phyloP scores from a whole-genome alignment of 257 asterid species.

The Nicotiana obtusifolia region DNA sequence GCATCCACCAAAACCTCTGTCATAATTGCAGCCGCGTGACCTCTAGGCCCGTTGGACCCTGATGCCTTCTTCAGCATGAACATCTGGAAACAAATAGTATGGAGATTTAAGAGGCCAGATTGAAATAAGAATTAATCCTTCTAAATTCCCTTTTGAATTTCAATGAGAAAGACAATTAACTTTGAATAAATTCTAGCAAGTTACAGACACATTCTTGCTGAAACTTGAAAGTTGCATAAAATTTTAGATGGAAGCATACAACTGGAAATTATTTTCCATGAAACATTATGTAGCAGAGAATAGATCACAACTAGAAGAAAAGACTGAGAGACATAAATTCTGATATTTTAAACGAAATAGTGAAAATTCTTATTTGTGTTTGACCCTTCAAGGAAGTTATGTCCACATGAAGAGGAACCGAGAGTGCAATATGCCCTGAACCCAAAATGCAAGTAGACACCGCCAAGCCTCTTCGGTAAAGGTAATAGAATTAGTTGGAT shows the following conservation, averaged over 20 bases:
- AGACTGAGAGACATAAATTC: not conserved
- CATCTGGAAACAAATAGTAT: slow-evolving; percentile 26
- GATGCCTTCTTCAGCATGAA: slow-evolving; percentile 77
- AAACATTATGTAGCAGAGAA: no score
- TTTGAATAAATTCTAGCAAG: not conserved
- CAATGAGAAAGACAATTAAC: not conserved
- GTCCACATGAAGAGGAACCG: not conserved
- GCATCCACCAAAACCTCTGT: slow-evolving; percentile 75
- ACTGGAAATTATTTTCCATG: not conserved
- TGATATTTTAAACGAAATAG: not conserved
- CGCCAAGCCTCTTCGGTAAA: not conserved
- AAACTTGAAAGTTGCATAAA: not conserved
- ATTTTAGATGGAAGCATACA: not conserved
- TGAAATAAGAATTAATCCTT: not conserved
- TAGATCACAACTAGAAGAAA: not conserved
- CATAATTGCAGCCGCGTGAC: slow-evolving; percentile 88
- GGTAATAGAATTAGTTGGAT: not conserved
- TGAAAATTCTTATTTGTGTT: not conserved
- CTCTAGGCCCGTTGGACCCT: slow-evolving; percentile 56
- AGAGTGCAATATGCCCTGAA: not conserved
- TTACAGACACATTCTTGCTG: not conserved
- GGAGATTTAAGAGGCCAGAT: not conserved
- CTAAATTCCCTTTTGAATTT: not conserved
- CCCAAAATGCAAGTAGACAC: not conserved
- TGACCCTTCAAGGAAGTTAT: not conserved